Base-by-base conservation (phyloP, 768 basidiomycete genomes). In the Lactarius indigo region DNA sequence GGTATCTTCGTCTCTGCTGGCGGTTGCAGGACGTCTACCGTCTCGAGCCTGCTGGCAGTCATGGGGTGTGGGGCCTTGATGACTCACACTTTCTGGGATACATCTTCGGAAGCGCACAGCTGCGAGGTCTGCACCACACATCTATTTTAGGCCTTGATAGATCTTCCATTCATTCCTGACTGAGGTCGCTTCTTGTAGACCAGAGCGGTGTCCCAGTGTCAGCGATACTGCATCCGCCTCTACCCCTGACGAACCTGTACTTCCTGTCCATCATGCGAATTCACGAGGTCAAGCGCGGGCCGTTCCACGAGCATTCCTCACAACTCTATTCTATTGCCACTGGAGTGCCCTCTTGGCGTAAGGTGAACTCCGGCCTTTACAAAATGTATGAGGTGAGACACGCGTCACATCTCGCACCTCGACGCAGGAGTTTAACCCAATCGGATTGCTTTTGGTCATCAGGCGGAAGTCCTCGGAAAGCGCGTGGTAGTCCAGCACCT, bases 41-140 rank as follows among this genome's bases (percentile, higher is more conserved):
- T 58, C 86, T 99, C 12, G 96, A 98, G 76, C 95, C 96, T 6
- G 97, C 97, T 2, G 97, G 97, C 9, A 96, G 92, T 69, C 96
- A 98, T 74, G 97, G 97, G 5, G 96, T 98, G 0, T 99, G 96
- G 97, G 97, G 96, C 1, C 78, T 98, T 42, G 96, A 98, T 73
- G 96, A 97, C 75, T 96, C 90, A 62, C 84, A 82, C 60, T 96
- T 96, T 77, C 82, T 98, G 54, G 87, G 90, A 3, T 97, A 96
- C 73, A 83, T 95, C 12, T 94, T 95, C 74, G 96, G 95, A 12
- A 93, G 93, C 69, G 93, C 87, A 2, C 92, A 98, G 77, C 82
- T 98, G 42, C 82, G 88, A 85, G 90, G 92, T 85, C 71, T 20
- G 79, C 60, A 37, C 44, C 26, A 15, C 26, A 17, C 26, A 5